phyloP scores from a whole-genome alignment of 768 basidiomycete species.

The Steccherinum ochraceum region DNA sequence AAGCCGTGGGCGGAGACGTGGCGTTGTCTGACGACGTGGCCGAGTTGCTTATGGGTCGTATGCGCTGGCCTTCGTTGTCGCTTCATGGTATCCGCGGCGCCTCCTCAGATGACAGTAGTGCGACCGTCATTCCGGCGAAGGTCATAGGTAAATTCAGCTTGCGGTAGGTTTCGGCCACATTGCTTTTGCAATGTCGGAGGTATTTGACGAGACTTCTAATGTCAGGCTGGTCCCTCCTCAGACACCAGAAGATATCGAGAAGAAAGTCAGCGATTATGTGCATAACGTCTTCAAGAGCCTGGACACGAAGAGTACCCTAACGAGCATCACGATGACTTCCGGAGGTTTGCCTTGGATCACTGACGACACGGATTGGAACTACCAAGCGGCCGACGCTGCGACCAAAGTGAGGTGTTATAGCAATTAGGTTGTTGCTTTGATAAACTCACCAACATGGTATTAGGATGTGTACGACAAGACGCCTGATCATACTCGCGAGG shows the following conservation, averaged over 20 bases:
- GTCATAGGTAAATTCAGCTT: slow-evolving; percentile 93
- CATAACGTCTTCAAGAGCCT: not conserved
- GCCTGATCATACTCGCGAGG: not conserved
- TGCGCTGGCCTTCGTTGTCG: slow-evolving; percentile 85
- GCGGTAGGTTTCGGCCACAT: slow-evolving; percentile 58
- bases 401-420: not conserved
- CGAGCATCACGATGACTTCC: not conserved
- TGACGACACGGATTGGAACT: not conserved
- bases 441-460: not conserved
- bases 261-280: slow-evolving; percentile 45
- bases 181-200: no score
- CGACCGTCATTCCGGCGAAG: slow-evolving; percentile 93
- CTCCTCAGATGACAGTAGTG: slow-evolving; percentile 74
- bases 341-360: not conserved
- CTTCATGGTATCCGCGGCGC: slow-evolving; percentile 96
- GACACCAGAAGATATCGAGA: slow-evolving; percentile 11
- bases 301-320: not conserved
- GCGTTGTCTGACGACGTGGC: slow-evolving; percentile 75
- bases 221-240: not conserved
- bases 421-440: not conserved
- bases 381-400: not conserved
- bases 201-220: no score
- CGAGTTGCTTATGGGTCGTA: slow-evolving; percentile 82
- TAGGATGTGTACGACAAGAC: not conserved
- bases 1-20: slow-evolving; percentile 68